These are phyloP conservation scores for Ramularia endophylla DNA, from an alignment of 2,329 filamentous ascomycete species.

Conservation along the genomic window DNA sequence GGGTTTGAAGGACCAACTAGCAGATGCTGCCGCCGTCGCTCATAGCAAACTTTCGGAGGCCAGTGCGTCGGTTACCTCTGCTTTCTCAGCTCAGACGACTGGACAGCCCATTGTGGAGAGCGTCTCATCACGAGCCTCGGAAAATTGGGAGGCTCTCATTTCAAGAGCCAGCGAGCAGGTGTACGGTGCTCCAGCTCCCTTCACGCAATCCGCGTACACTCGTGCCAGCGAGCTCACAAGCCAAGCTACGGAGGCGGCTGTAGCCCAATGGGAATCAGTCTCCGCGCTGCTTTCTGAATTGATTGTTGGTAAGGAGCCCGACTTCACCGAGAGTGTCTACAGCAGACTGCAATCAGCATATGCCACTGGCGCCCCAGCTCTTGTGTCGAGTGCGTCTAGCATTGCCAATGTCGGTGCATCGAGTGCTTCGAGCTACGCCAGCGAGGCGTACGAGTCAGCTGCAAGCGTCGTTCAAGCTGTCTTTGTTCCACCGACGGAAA, in stretches of 20 bases:
- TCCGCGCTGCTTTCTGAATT: constrained; percentile 70
- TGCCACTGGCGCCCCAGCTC: constrained; percentile 56
- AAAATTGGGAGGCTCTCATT: constrained; percentile 59
- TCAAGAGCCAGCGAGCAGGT: constrained; percentile 62
- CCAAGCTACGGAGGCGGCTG: constrained; percentile 57
- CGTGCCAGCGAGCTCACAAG: constrained; percentile 55
- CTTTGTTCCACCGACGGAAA: constrained; percentile 52
- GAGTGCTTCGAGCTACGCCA: constrained; percentile 50
- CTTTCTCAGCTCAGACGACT: constrained; percentile 43
- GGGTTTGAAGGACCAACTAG: constrained; percentile 26
- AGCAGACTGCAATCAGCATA: constrained; percentile 66
- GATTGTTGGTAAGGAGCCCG: constrained; percentile 68
- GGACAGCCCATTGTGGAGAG: constrained; percentile 34
- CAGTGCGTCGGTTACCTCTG: constrained; percentile 40
- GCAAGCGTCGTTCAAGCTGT: constrained; percentile 43
- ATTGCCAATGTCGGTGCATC: constrained; percentile 24
- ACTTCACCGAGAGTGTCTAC: constrained; percentile 76
- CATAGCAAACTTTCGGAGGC: constrained; percentile 42
- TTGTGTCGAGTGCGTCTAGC: constrained; percentile 35
- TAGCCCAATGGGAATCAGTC: constrained; percentile 62
- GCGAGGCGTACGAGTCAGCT: constrained; percentile 41
- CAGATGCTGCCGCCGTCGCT: constrained; percentile 26
- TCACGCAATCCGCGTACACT: constrained; percentile 41
- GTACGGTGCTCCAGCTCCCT: constrained; percentile 59
- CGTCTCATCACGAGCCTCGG: constrained; percentile 51